A percentile compares a stretch with the other conserved stretches of the same genome.
Conservation (phyloP, 768 basidiomycete genomes). For the Kondoa malvinella region DNA sequence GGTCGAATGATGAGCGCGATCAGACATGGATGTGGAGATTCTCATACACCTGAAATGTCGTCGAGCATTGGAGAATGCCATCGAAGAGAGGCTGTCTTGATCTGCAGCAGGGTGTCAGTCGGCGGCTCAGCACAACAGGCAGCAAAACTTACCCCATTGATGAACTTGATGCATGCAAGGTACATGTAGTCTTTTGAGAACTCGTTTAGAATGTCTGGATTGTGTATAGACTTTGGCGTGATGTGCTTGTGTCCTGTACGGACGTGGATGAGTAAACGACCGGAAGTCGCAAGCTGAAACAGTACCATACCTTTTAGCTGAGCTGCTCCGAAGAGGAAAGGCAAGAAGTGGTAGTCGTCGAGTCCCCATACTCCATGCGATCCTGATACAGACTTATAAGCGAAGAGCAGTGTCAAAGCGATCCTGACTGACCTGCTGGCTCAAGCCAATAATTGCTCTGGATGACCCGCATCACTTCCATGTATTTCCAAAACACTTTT, state of each 20-base stretch:
- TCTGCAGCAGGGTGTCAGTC: conserved; percentile 36
- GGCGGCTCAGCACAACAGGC: not conserved
- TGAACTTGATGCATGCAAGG: conserved; percentile 78
- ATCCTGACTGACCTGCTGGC: conserved; percentile 41
- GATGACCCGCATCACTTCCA: conserved; percentile 59
- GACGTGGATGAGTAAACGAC: not conserved
- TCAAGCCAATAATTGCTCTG: conserved; percentile 95
- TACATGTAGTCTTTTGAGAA: conserved; percentile 90
- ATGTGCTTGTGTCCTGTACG: conserved; percentile 66
- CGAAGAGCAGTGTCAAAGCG: not conserved
- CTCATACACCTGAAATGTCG: conserved; percentile 44
- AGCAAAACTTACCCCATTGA: conserved; percentile 50
- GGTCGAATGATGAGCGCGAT: not conserved
- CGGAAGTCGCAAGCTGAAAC: not conserved
- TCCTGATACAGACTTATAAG: conserved; percentile 34
- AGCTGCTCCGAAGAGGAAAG: conserved; percentile 54
- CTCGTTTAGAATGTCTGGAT: conserved; percentile 76
- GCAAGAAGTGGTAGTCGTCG: conserved; percentile 53
- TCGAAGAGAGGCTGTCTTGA: conserved; percentile 82
- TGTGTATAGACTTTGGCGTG: conserved; percentile 79
- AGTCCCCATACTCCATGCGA: conserved; percentile 97
- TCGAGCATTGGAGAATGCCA: conserved; percentile 99
- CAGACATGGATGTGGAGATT: not conserved
- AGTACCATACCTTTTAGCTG: conserved; percentile 44
- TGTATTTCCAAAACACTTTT: conserved; percentile 77